Evolutionary conservation across 1,139 yeast species (phyloP), one percentile per base, ranked within the genome.

Genomic region (Sugiyamaella sp.): DNA sequence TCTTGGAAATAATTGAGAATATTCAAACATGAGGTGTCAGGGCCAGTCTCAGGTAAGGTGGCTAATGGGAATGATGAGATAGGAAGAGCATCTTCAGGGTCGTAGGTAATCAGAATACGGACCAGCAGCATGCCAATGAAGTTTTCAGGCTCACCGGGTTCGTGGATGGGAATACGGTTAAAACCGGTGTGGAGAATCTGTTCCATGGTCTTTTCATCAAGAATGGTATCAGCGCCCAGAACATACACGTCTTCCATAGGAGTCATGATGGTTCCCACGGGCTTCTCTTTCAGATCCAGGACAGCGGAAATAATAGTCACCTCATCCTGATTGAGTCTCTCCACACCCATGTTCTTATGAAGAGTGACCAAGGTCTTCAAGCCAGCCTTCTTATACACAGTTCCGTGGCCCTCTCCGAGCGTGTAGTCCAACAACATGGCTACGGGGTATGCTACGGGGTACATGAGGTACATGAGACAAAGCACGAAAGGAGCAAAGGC

Each of bases 261-360:
- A 0, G 98, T 93, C 98, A 93, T 91, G 64, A 93, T 89, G 46
- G 82, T 80, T 33, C 83, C 78, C 6, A 93, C 97, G 1, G 87
- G 82, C 68, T 93, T 93, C 66, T 90, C 98, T 70, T 91, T 93
- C 70, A 93, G 80, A 68, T 93, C 98, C 61, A 93, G 76, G 24
- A 93, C 99, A 0, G 98, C 96, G 52, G 90, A 82, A 61, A 93
- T 93, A 66, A 93, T 93, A 29, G 98, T 91, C 54, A 93, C 98
- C 71, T 93, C 99, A 71, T 93, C 99, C 65, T 86, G 87, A 67
- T 90, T 90, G 63, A 93, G 79, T 57, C 97, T 76, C 69, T 91
- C 98, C 10, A 87, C 96, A 52, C 97, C 98, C 95, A 90, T 89
- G 32, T 96, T 89, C 66, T 85, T 83, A 71, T 93, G 99, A 62